Conservation (phyloP, 2,329 filamentous ascomycete species). For the Echinosphaeria canescens region DNA sequence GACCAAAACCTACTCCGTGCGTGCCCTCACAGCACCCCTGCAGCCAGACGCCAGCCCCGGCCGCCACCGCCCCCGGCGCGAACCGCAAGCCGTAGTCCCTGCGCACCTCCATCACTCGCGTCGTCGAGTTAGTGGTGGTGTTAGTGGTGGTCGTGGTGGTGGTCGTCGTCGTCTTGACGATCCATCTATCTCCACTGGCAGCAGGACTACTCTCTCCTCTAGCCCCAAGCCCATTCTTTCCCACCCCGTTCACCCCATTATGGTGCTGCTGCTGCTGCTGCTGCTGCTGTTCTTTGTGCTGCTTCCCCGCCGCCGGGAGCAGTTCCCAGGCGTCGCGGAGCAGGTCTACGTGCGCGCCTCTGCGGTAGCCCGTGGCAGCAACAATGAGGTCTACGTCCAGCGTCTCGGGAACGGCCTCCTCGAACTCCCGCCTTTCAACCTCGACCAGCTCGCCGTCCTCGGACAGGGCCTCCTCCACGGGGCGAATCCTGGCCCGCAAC, state of each 20-base stretch:
- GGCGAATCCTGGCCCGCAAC: conserved; percentile 32
- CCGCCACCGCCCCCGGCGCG: conserved; percentile 41
- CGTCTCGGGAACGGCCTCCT: no score
- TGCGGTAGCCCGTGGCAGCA: conserved; percentile 69
- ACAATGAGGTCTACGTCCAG: conserved; percentile 65
- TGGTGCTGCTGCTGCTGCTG: no score
- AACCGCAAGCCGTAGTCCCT: conserved; percentile 68
- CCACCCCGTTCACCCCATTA: no score
- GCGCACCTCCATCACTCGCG: conserved; percentile 38
- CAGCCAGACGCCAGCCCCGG: conserved; percentile 65
- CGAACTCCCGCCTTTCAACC: no score
- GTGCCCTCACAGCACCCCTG: conserved; percentile 89
- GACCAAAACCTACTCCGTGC: conserved; percentile 51
- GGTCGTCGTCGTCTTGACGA: conserved; percentile 4
- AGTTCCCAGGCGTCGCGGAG: conserved; percentile 44
- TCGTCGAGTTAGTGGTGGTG: conserved; percentile 2
- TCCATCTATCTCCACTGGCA: conserved; percentile 7
- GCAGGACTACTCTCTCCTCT: no score
- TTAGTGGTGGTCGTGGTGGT: conserved; percentile 2
- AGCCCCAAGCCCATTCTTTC: no score
- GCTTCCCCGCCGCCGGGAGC: conserved; percentile 24
- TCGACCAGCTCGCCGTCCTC: conserved; percentile 13
- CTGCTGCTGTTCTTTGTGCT: not conserved
- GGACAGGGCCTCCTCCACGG: conserved; percentile 9
- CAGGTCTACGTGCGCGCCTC: conserved; percentile 60